Base-by-base conservation (phyloP, 2,329 filamentous ascomycete species). In the Neospermospora avenae region DNA sequence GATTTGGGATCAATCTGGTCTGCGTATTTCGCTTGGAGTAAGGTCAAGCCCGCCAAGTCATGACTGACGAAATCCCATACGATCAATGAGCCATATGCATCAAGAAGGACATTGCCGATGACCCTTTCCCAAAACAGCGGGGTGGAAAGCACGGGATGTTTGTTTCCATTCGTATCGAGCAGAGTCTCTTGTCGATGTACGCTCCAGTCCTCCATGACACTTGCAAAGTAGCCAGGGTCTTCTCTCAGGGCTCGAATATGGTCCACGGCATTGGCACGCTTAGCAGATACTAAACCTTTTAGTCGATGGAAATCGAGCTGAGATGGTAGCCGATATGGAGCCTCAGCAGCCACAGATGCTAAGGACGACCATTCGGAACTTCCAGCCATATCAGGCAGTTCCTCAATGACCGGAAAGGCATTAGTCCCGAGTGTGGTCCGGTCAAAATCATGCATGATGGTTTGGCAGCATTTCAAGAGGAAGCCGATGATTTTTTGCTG, bases 161-260 rank as follows among this genome's bases (percentile, higher is more conserved):
- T 34, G 10, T 20, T 37, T n/a, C 76, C 75, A 3, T 67, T 25
- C 0, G 58, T 63, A 55, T 82, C 80, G n/a, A 69, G 75, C 18
- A 82, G 18, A 56, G 73, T 69, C 51, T 81, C 77, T 8, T 70
- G 68, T 0, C 76, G 72, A 65, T 85, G 83, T 13, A 83, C 80
- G 22, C 72, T 74, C 28, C 67, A 65, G 1, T 82, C 78, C 8
- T 67, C 62, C 1, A 84, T 45, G 0, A 70, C 57, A 1, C 80
- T 73, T 3, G 74, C 70, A 63, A 86, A 86, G 70, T 85, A 86
- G 0, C 71, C 71, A 0, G 84, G 83, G 66, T 87, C 84, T 65
- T 87, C 84, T 7, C 83, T 76, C 2, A 87, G 71, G 0, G 76
- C 66, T 77, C 77, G 82, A 0, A 85, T 45, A 64, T 85, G 81